Evolutionary conservation across 139 green algal genomes (phyloP), one percentile per base, ranked within the genome.

Genomic region (Auxenochlorella pyrenoidosa): DNA sequence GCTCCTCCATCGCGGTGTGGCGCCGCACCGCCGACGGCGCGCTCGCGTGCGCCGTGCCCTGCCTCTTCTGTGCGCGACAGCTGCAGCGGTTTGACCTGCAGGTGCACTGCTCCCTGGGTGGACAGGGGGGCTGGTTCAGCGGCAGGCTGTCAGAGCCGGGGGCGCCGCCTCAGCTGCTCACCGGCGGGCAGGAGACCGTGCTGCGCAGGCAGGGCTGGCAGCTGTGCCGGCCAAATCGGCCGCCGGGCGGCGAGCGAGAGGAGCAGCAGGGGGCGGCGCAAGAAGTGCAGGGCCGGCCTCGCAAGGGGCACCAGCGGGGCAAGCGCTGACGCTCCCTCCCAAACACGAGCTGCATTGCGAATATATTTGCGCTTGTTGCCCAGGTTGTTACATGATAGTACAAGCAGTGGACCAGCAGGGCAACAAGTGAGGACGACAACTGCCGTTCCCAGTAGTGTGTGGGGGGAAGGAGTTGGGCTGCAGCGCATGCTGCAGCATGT

Each of bases 11-110:
- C 0, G 86, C 78, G 5, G 86, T 96, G 43, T 93, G 90, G 88
- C 91, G 94, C 6, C 75, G 82, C 15, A 88, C 88, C 5, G n/a
- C 75, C 32, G 94, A 96, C 85, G 94, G 94, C 44, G 90, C 72
- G 0, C 82, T 96, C 3, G 94, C 90, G 80, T 92, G 88, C 79
- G 90, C 91, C 22, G 88, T 91, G 51, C 94, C 94, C 19, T 96
- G 94, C 87, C 82, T 96, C 12, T 82, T 93, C 34, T 96, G 94
- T 86, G 82, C 89, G 36, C 71, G 83, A 16, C 82, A 93, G 88
- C 90, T 96, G 58, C 47, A 60, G 44, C 77, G 79, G 3, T 93
- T 93, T 71, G 94, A 95, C 85, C 40, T 96, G 30, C 80, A 79
- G 2, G 91, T 96, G 51, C 87, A 91, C 63, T 96, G 93, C 85